Conservation (phyloP, 2,329 filamentous ascomycete species). For the Aspergillus sp. region DNA sequence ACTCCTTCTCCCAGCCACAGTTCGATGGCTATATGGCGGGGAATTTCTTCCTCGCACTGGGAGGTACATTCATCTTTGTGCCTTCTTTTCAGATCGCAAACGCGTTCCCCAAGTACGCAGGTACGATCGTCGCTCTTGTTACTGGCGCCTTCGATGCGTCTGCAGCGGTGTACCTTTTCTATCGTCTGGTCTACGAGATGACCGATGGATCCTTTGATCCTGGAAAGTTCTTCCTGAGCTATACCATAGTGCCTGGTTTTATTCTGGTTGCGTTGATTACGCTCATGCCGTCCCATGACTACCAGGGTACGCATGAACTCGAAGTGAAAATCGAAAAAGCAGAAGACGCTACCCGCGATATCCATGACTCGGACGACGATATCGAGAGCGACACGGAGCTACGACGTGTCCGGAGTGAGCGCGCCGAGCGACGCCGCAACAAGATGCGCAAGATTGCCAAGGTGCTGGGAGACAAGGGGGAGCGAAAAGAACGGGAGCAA, state of each 20-base stretch:
- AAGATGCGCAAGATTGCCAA: constrained; percentile 69
- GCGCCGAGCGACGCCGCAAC: constrained; percentile 61
- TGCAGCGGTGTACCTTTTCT: constrained; percentile 74
- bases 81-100: constrained; percentile 82
- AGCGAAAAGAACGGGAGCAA: constrained; percentile 58
- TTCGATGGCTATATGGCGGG: constrained; percentile 76
- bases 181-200: constrained; percentile 69
- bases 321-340: constrained; percentile 65
- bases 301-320: constrained; percentile 78
- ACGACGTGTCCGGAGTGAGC: constrained; percentile 52
- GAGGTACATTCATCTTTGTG: constrained; percentile 78
- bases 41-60: constrained; percentile 74
- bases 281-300: constrained; percentile 70
- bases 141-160: constrained; percentile 83
- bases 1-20: constrained; percentile 58
- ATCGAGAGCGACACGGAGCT: constrained; percentile 54
- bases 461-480: constrained; percentile 67
- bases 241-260: constrained; percentile 68
- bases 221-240: constrained; percentile 69
- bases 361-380: constrained; percentile 54
- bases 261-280: constrained; percentile 67
- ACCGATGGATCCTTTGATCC: constrained; percentile 47
- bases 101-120: constrained; percentile 73
- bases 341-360: constrained; percentile 36
- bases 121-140: constrained; percentile 73